Evolutionary conservation across 768 basidiomycete species (phyloP), one percentile per base, ranked within the genome.

Genomic region (Hemileccinum impolitum): DNA sequence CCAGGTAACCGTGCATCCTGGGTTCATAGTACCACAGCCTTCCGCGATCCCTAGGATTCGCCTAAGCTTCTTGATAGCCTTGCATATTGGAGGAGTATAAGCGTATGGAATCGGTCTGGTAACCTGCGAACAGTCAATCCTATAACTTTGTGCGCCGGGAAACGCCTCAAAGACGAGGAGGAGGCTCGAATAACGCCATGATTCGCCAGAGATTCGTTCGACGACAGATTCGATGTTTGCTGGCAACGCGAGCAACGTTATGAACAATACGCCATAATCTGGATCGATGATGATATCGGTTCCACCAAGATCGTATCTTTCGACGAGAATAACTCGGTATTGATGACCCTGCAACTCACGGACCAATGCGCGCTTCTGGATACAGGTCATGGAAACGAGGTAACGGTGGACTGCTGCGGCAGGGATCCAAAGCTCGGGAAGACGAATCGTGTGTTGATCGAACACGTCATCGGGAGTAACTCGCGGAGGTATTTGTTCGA

Each of bases 131-230:
- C 23, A 47, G 18, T 48, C 50, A 15, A 21, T 42, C 39, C 54
- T 60, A 64, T 53, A 69, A 70, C 25, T 62, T 74, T 72, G 47
- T 4, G 73, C 69, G 14, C 73, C 72, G 5, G 82, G 80, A 53
- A 82, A 88, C 4, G 79, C 85, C 57, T 87, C 86, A 45, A 91
- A 79, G 12, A 91, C 49, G 32, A 90, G 58, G 2, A 85, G 70
- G 3, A 90, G 46, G 23, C 68, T 66, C 9, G 61, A 56, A 60
- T 77, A 90, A 19, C 72, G 69, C 84, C 84, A 87, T n/a, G 89
- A 87, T 48, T 79, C 72, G 18, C 66, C 54, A 8, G 75, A 69
- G 26, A 92, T 68, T 5, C 58, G 63, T 12, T 69, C 61, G 12
- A 75, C 56, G 13, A 84, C 68, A 6, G 66, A 58, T 7, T 78